Conservation (phyloP, 176 grass and related monocot genomes). For the Phyllostachys edulis region DNA sequence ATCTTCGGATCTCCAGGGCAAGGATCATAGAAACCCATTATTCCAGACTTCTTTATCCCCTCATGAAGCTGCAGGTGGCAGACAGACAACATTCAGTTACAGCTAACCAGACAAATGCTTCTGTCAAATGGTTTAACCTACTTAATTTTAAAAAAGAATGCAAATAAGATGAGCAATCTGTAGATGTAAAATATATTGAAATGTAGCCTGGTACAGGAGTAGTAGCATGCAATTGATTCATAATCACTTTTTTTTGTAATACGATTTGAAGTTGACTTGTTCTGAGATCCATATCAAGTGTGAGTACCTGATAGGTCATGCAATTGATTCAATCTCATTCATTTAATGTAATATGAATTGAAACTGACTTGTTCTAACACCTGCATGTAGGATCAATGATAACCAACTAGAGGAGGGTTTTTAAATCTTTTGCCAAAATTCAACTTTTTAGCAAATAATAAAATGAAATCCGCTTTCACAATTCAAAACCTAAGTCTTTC, state of each 20-base stretch:
- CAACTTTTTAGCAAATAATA: too few relatives aligned
- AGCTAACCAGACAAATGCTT: background rate
- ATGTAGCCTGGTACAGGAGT: background rate
- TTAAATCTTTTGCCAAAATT: too few relatives aligned
- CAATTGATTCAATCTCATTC: slow-evolving; percentile 6
- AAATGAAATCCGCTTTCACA: too few relatives aligned
- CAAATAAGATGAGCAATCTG: background rate
- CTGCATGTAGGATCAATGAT: too few relatives aligned
- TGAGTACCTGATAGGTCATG: slow-evolving; percentile 6
- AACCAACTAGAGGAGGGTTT: too few relatives aligned
- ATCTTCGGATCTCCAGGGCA: slow-evolving; percentile 79
- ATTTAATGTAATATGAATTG: background rate
- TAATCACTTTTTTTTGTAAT: background rate
- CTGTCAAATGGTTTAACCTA: background rate
- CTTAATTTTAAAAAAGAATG: slow-evolving; percentile 2
- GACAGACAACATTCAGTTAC: slow-evolving; percentile 11
- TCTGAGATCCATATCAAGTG: background rate
- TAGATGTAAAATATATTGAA: background rate
- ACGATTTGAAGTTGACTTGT: background rate
- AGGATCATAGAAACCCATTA: slow-evolving; percentile 99
- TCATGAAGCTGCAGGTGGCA: slow-evolving; percentile 71
- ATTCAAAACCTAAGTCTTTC: too few relatives aligned
- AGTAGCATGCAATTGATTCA: background rate
- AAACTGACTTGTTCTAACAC: background rate
- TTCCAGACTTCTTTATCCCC: slow-evolving; percentile 95